Evolutionary conservation across 164 flowering plant genomes (phyloP).

Genomic region (Aristolochia fimbriata): DNA sequence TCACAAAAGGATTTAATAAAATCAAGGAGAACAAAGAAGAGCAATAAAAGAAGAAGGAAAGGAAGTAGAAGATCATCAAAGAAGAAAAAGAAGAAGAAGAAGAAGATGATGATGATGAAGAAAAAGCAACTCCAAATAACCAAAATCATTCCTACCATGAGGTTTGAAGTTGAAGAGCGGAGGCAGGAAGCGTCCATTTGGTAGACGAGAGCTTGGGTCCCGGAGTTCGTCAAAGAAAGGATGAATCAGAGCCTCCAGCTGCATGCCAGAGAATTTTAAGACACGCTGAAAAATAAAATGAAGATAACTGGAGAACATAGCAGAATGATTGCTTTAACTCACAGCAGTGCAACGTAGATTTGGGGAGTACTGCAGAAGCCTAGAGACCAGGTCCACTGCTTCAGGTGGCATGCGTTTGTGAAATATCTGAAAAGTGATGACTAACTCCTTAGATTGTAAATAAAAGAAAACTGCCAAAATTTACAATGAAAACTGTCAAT

Average conservation of each 20-base stretch:
- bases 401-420: slow-evolving; percentile 63
- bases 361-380: slow-evolving; percentile 51
- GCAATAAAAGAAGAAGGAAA: no score
- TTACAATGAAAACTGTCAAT: no score
- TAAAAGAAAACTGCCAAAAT: no score
- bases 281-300: background rate
- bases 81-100: no score
- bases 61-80: no score
- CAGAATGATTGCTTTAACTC: slow-evolving; percentile 12
- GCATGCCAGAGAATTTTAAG: slow-evolving; percentile 10
- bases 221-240: slow-evolving; percentile 78
- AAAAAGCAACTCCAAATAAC: background rate
- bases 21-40: no score
- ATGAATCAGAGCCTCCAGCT: slow-evolving; percentile 64
- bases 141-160: slow-evolving; percentile 31
- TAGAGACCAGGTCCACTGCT: slow-evolving; percentile 56
- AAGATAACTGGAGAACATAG: background rate
- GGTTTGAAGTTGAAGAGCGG: slow-evolving; percentile 70
- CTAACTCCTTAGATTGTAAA: background rate
- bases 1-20: no score
- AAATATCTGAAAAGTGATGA: slow-evolving; percentile 30
- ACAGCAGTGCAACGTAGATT: slow-evolving; percentile 53
- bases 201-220: slow-evolving; percentile 57
- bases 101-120: no score
- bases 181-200: slow-evolving; percentile 67